Percentiles rank a stretch among this genome's conserved stretches.
phyloP scores from a whole-genome alignment of 2,329 filamentous ascomycete genomes.

The Alternaria hordeiaustralica region DNA sequence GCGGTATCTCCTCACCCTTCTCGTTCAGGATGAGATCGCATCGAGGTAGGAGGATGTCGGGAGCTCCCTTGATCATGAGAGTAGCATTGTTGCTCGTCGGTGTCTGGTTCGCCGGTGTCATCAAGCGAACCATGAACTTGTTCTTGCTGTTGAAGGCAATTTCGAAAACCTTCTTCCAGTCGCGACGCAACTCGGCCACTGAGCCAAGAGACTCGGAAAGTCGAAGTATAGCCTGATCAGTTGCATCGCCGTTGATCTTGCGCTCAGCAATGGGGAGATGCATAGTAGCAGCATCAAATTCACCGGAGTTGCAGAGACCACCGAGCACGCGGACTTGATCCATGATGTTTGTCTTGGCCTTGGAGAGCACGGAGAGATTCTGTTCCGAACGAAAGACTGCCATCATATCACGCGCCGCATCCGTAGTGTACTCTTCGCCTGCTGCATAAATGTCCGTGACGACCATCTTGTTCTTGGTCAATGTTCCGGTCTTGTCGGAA shows the following conservation, averaged over 20 bases:
- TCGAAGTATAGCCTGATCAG: constrained; percentile 75
- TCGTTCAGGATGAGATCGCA: constrained; percentile 65
- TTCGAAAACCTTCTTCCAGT: constrained; percentile 69
- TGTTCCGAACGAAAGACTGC: constrained; percentile 46
- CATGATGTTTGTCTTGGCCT: constrained; percentile 40
- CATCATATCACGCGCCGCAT: constrained; percentile 55
- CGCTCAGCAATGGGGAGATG: constrained; percentile 66
- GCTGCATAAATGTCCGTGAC: constrained; percentile 73
- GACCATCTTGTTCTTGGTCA: constrained; percentile 74
- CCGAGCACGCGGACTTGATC: constrained; percentile 66
- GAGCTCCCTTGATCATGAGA: constrained; percentile 79
- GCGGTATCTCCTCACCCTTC: constrained; percentile 59
- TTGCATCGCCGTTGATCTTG: constrained; percentile 76
- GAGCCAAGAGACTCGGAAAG: constrained; percentile 71
- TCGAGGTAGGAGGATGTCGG: constrained; percentile 72
- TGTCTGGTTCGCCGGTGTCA: constrained; percentile 50
- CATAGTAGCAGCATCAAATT: constrained; percentile 72
- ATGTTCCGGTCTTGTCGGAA: constrained; percentile 77
- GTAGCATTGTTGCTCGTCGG: constrained; percentile 46
- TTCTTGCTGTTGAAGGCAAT: constrained; percentile 80
- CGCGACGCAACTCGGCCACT: constrained; percentile 64
- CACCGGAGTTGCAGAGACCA: constrained; percentile 75
- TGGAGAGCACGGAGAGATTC: constrained; percentile 30
- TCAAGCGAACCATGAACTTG: constrained; percentile 77
- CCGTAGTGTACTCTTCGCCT: constrained; percentile 56